Evolutionary conservation across 352 stramenopile species (phyloP), one percentile per base, ranked within the genome.

Genomic region (Globisporangium solare): DNA sequence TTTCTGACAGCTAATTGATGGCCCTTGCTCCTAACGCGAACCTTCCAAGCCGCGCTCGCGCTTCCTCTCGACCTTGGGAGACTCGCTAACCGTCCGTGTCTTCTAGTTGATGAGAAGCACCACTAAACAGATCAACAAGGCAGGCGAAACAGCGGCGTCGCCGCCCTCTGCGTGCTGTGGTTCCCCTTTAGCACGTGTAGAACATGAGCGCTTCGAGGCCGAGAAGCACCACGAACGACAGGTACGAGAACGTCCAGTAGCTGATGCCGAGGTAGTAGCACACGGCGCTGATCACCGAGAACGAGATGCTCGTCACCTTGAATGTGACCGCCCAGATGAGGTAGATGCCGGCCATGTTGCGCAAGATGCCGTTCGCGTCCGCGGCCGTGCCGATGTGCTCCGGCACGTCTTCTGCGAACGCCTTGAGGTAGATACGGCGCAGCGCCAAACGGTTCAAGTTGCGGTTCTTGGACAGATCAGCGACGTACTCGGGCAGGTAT

Each of bases 381-480:
- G 79, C 78, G 2, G 66, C 64, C 43, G 66, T 71, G 65, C 79
- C 77, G 22, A 87, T 75, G 58, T 86, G 71, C 42, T 84, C 74
- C 10, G 81, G 83, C 4, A 94, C 79, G 52, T 90, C 77, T 61
- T 86, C 73, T 3, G 73, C 74, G 52, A 86, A 88, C 2, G 79
- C 83, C 40, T 87, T 71, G 12, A 94, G 68, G 69, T 83, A 94
- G 45, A 94, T 81, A 47, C 82, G 81, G 37, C 83, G 83, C 59
- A 94, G 65, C 37, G 81, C 83, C 20, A 94, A 61, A 27, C 83
- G 83, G 64, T 94, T 94, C 60, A 83, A 70, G 58, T 94, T 92
- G 46, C 81, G 80, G 58, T 83, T 89, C 68, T 88, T 74, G 20
- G 69, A 65, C 42, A 76, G 77, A 50, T 94, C 78, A 10, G 68